Evolutionary conservation across 179 eudicot genomes (phyloP).

Genomic region (Silene noctiflora): DNA sequence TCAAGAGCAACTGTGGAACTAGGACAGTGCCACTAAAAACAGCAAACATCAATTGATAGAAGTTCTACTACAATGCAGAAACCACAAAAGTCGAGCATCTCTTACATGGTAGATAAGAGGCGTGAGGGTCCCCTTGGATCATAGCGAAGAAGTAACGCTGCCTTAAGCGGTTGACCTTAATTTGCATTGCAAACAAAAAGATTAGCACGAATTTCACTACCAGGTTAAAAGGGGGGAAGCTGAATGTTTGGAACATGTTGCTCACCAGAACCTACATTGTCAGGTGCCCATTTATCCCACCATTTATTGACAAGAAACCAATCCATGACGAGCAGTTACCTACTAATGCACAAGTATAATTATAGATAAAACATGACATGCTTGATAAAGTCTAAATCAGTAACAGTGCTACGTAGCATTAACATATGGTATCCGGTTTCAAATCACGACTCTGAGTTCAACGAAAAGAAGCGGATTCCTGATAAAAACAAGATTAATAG

Average conservation of each 20-base stretch:
- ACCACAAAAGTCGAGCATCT: background rate
- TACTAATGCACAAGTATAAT: slow-evolving; percentile 26
- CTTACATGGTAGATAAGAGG: slow-evolving; percentile 84
- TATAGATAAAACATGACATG: background rate
- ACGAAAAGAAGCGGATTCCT: no score
- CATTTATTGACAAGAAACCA: slow-evolving; percentile 58
- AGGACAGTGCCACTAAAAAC: background rate
- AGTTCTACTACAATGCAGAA: background rate
- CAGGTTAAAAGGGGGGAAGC: background rate
- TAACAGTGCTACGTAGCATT: background rate
- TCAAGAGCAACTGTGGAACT: background rate
- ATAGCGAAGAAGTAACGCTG: slow-evolving; percentile 78
- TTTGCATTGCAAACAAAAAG: background rate
- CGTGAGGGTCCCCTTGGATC: slow-evolving; percentile 96
- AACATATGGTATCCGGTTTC: background rate
- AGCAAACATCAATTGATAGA: background rate
- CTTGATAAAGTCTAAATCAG: background rate
- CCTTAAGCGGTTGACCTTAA: slow-evolving; percentile 64
- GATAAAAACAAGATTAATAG: no score
- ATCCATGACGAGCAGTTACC: slow-evolving; percentile 47
- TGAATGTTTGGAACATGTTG: slow-evolving; percentile 1
- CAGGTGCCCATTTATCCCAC: slow-evolving; percentile 91
- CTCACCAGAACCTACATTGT: slow-evolving; percentile 70
- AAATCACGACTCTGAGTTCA: no score
- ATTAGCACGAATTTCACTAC: background rate